Conservation (phyloP, 83 land plant species). For the Picea abies region DNA sequence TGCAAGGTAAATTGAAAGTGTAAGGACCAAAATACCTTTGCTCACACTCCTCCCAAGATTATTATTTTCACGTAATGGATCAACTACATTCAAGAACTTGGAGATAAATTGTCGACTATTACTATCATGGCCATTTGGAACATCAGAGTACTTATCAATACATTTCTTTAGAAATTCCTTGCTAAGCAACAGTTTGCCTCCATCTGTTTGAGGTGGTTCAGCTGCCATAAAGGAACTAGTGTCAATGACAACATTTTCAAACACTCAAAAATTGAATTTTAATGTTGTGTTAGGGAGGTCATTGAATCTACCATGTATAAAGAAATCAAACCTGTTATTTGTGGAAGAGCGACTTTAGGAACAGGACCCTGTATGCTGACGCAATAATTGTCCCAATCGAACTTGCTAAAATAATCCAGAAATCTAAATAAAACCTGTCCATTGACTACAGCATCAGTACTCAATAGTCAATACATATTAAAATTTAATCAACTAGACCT, state of each 20-base stretch:
- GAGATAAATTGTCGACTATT: too few relatives aligned
- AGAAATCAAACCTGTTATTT: slow-evolving; percentile 36
- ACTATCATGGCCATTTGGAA: too few relatives aligned
- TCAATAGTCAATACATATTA: background rate
- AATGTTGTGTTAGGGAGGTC: background rate
- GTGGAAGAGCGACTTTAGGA: slow-evolving; percentile 80
- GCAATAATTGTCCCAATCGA: slow-evolving; percentile 93
- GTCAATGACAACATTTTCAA: background rate
- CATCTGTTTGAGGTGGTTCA: slow-evolving; percentile 47
- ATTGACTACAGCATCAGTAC: background rate
- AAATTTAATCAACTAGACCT: background rate
- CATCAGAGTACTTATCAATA: too few relatives aligned
- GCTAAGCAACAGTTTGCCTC: too few relatives aligned
- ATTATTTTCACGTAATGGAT: slow-evolving; percentile 82
- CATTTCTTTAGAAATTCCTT: too few relatives aligned
- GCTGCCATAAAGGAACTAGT: slow-evolving; percentile 30
- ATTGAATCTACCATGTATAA: background rate
- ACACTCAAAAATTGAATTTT: background rate
- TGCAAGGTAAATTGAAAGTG: too few relatives aligned
- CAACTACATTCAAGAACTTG: slow-evolving; percentile 88
- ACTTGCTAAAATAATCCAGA: slow-evolving; percentile 87
- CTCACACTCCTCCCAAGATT: slow-evolving; percentile 98
- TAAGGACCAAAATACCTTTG: slow-evolving; percentile 50
- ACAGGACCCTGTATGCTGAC: too few relatives aligned
- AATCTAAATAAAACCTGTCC: slow-evolving; percentile 82